Base-by-base conservation (phyloP, 345 rosid species). In the Populus euphratica region DNA sequence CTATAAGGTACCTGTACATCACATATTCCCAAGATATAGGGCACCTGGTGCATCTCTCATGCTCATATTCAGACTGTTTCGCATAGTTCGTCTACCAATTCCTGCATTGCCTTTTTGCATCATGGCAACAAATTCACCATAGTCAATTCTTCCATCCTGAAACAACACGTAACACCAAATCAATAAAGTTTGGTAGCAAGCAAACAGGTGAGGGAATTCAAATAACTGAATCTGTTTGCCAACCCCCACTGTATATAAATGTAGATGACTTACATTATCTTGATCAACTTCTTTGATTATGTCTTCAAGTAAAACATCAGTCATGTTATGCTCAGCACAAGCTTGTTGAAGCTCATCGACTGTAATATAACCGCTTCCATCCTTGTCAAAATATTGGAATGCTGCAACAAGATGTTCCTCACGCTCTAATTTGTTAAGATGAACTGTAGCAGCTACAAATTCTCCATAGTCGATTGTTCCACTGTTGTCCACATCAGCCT, bases 371-470 rank as follows among this genome's bases (percentile, higher is more conserved):
- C 99, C 98, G 67, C 99, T 93, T 83, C 86, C 88, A 76, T 96
- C 98, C 89, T 96, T 93, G 80, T 96, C 99, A 78, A 96, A 96
- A 84, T 96, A 96, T 39, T 49, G 90, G 81, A 96, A 93, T 77
- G 99, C 99, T 29, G 98, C 94, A 69, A 96, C 92, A 18, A 96
- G 99, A 90, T 96, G 97, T 76, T 96, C 98, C 85, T 96, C 98
- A 0, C 99, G 92, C 78, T 96, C 99, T 84, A 96, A 81, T 80
- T 96, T 96, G 83, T 93, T 96, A 68, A 93, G 88, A 82, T 96
- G 99, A 80, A 93, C 89, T 25, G 96, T 96, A 44, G 99, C 99
- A 77, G 98, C 99, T 74, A 96, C 92, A 82, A 96, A 96, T 81
- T 96, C 98, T 25, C 96, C 94, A 69, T 96, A 96, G 75, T 96